phyloP scores from a whole-genome alignment of 192 early-diverging fungal species.

The Rhizoclosmatium globosum region DNA sequence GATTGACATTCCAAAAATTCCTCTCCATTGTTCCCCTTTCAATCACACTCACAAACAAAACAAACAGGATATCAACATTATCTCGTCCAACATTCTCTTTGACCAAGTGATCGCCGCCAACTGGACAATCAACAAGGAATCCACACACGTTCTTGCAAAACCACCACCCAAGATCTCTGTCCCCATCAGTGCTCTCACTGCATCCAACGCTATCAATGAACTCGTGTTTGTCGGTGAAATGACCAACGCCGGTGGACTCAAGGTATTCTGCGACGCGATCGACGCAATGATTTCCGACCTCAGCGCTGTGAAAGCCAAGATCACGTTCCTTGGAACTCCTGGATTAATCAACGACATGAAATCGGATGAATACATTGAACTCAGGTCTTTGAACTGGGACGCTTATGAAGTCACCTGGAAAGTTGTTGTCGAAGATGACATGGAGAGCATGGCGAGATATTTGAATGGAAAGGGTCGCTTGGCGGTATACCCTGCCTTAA shows the following conservation, averaged over 20 bases:
- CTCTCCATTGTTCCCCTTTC: neutral
- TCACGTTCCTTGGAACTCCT: slow-evolving; percentile 44
- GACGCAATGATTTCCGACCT: slow-evolving; percentile 32
- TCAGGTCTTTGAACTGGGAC: slow-evolving; percentile 46
- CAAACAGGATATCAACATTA: slow-evolving; percentile 41
- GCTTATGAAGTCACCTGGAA: slow-evolving; percentile 39
- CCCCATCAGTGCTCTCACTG: neutral
- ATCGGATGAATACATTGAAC: slow-evolving; percentile 48
- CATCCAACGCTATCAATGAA: slow-evolving; percentile 37
- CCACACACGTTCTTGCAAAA: slow-evolving; percentile 18
- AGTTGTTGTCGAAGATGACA: neutral
- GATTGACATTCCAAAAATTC: neutral
- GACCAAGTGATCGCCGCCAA: slow-evolving; percentile 27
- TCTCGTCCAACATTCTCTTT: slow-evolving; percentile 42
- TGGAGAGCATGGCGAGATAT: slow-evolving; percentile 33
- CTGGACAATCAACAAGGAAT: slow-evolving; percentile 37
- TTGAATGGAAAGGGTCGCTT: slow-evolving; percentile 28
- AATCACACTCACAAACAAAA: neutral
- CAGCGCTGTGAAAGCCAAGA: slow-evolving; percentile 4
- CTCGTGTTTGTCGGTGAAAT: slow-evolving; percentile 49
- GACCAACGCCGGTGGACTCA: slow-evolving; percentile 40
- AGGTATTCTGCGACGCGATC: slow-evolving; percentile 52
- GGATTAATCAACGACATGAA: slow-evolving; percentile 43
- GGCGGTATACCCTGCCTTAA: slow-evolving; percentile 40
- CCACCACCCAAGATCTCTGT: slow-evolving; percentile 28